Evolutionary conservation across 2,329 filamentous ascomycete species (phyloP).

Genomic region (Hypocreales sp.): DNA sequence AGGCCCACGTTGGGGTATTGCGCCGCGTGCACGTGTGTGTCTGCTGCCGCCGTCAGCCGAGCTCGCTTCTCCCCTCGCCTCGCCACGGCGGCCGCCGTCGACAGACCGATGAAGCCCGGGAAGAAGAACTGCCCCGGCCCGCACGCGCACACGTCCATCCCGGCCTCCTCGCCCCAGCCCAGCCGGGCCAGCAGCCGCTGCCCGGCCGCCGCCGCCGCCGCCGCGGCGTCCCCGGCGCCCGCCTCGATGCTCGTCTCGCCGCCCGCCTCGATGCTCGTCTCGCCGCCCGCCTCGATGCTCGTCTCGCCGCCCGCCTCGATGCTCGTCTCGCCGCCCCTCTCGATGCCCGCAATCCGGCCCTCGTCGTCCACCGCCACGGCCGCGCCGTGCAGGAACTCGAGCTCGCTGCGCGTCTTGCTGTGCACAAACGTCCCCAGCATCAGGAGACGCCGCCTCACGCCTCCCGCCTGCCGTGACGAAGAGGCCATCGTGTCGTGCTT

Average conservation of each 20-base stretch:
- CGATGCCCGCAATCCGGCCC: slow-evolving; percentile 35
- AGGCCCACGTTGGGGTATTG: slow-evolving; percentile 92
- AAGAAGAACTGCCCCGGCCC: slow-evolving; percentile 58
- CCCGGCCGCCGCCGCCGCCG: slow-evolving; percentile 13
- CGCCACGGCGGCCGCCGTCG: neutral
- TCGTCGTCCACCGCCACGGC: slow-evolving; percentile 32
- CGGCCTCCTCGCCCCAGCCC: slow-evolving; percentile 25
- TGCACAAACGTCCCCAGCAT: slow-evolving; percentile 42
- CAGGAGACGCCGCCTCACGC: slow-evolving; percentile 20
- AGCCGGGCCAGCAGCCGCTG: slow-evolving; percentile 22
- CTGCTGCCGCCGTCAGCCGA: slow-evolving; percentile 24
- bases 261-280: too few species aligned
- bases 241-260: too few species aligned
- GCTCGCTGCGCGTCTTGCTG: slow-evolving; percentile 27
- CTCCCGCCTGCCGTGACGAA: neutral
- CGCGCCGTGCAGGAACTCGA: slow-evolving; percentile 35
- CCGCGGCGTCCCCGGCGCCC: too few species aligned
- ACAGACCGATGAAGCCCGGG: slow-evolving; percentile 62
- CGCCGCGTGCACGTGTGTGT: slow-evolving; percentile 89
- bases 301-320: too few species aligned
- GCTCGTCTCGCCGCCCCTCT: slow-evolving; percentile 18
- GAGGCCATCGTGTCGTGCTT: slow-evolving; percentile 3
- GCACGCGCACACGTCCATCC: slow-evolving; percentile 19
- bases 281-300: too few species aligned
- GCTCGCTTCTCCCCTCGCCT: neutral